phyloP scores from a whole-genome alignment of 306 rosid genomes.

The Lotus japonicus region DNA sequence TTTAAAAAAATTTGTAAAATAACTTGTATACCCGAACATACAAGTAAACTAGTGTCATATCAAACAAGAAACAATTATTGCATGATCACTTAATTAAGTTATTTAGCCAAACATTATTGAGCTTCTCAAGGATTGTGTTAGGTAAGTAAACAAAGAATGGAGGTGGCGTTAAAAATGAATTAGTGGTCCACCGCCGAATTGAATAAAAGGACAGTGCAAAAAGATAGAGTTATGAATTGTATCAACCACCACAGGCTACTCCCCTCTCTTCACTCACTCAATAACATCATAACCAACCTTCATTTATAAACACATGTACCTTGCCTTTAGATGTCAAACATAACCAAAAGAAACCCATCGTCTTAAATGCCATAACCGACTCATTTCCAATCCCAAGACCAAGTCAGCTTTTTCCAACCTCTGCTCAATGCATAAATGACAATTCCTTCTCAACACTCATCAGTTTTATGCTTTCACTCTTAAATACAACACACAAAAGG shows the following conservation, averaged over 20 bases:
- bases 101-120: too few species aligned
- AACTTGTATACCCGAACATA: too few species aligned
- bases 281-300: slow-evolving; percentile 24
- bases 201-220: slow-evolving; percentile 8
- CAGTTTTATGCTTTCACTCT: not conserved
- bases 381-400: slow-evolving; percentile 24
- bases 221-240: slow-evolving; percentile 33
- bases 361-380: slow-evolving; percentile 32
- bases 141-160: too few species aligned
- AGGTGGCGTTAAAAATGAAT: slow-evolving; percentile 1
- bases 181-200: slow-evolving; percentile 21
- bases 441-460: slow-evolving; percentile 14
- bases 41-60: too few species aligned
- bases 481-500: not conserved
- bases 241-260: slow-evolving; percentile 43
- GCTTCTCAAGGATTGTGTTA: too few species aligned
- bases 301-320: slow-evolving; percentile 32
- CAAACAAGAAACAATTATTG: too few species aligned
- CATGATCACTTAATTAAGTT: too few species aligned
- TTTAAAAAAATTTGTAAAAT: too few species aligned
- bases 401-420: slow-evolving; percentile 17
- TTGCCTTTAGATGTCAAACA: slow-evolving; percentile 27
- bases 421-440: slow-evolving; percentile 27
- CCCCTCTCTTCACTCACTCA: not conserved
- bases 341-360: slow-evolving; percentile 13